A percentile compares a stretch with the other conserved stretches of the same genome.
Conservation (phyloP, 805 yeast species). For the Hanseniaspora vineae region DNA sequence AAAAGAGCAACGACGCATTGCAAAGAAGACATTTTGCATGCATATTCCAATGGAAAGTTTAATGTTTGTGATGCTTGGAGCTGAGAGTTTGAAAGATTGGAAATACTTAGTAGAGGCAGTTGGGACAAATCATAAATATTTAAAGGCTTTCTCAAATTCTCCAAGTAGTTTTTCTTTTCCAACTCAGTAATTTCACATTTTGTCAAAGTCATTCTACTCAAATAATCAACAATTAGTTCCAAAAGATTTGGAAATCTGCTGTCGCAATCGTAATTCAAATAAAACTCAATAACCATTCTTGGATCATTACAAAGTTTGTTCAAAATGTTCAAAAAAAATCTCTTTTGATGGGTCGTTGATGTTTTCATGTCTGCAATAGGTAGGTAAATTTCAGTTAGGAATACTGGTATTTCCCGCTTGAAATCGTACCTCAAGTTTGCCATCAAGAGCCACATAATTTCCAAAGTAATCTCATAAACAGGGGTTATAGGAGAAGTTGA, state of each 20-base stretch:
- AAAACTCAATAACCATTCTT: conserved; percentile 79
- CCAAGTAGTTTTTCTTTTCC: conserved; percentile 48
- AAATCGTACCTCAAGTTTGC: conserved; percentile 76
- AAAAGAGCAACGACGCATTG: conserved; percentile 71
- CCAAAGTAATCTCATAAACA: conserved; percentile 81
- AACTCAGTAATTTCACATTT: conserved; percentile 59
- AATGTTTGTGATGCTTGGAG: conserved; percentile 10
- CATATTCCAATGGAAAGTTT: conserved; percentile 66
- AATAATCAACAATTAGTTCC: conserved; percentile 67
- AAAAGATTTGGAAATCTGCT: conserved; percentile 66
- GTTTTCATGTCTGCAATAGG: conserved; percentile 88
- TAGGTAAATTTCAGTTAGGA: conserved; percentile 83
- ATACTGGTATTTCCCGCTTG: conserved; percentile 87
- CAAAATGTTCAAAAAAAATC: conserved; percentile 71
- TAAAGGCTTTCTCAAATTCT: conserved; percentile 39
- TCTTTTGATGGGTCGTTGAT: conserved; percentile 84
- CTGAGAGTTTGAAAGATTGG: conserved; percentile 28
- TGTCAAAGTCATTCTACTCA: conserved; percentile 53
- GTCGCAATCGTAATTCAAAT: conserved; percentile 92
- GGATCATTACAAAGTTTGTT: conserved; percentile 81
- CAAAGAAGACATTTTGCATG: conserved; percentile 70
- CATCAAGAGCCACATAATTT: conserved; percentile 83
- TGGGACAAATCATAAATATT: conserved; percentile 63
- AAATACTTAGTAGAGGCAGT: conserved; percentile 65
- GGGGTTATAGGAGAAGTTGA: conserved; percentile 88